Evolutionary conservation across 2,329 filamentous ascomycete genomes (phyloP), one percentile per base, ranked within the genome.

Genomic region (Ophiostoma australiae): DNA sequence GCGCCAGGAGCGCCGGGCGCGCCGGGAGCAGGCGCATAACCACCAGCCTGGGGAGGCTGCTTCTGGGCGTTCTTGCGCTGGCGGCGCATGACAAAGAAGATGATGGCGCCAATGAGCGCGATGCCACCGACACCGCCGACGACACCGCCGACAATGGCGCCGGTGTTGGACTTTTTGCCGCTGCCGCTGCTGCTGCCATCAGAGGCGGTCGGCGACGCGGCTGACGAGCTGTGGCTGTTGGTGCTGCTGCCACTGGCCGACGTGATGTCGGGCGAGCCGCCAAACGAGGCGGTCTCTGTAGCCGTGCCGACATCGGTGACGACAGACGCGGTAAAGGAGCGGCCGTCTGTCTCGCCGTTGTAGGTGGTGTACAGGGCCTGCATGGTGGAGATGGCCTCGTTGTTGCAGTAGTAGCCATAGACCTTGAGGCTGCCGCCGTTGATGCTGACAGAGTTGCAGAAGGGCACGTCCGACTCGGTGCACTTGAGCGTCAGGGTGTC

Each of bases 91-190:
- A 80, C 52, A 65, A 77, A 74, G 71, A 77, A 75, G 70, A 77
- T 73, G 63, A 70, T 76, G 27, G 77, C 63, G n/a, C 15, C 72
- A 17, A 73, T 41, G 7, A 73, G 23, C 27, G 73, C 78, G 23
- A 80, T 61, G 13, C 73, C 78, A 31, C 70, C 78, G 0, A 79
- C 73, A 33, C 78, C 78, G 71, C 78, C 79, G 4, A 80, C 77
- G 11, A 76, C 76, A 52, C 78, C 78, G 61, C 79, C 79, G 1
- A 76, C 76, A 61, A 80, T 80, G 68, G 79, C 73, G 39, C 77
- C 78, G 7, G 75, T 70, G 67, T 73, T 74, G 66, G 65, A 55
- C 63, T 69, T 71, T 23, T 70, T 70, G 39, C 66, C 58, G 4
- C 33, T 20, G 55, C 55, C n/a, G 27, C 31, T 15, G 58, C 58